Percentiles rank a stretch among this genome's conserved stretches.
Conservation (phyloP, 2,329 filamentous ascomycete species). For the Pseudopithomyces maydicus region DNA sequence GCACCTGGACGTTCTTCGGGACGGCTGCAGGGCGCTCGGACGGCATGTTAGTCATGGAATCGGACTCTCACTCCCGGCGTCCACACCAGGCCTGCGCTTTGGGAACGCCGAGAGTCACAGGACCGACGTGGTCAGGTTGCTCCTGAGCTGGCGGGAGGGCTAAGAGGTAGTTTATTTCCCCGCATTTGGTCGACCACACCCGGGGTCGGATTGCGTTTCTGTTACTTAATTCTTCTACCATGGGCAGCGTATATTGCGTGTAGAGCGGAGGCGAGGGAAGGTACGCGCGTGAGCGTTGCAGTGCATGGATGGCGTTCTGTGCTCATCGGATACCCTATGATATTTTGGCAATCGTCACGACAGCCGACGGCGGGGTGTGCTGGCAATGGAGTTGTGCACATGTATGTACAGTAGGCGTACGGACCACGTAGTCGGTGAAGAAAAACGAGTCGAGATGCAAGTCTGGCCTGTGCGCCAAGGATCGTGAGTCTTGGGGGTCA, state of each 20-base stretch:
- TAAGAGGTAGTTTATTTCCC: constrained; percentile 41
- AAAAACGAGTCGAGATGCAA: constrained; percentile 5
- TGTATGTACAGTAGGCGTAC: not conserved
- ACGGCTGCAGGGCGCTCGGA: constrained; percentile 37
- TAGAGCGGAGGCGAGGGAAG: constrained; percentile 11
- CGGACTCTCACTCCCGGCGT: constrained; percentile 27
- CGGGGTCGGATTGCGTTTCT: constrained; percentile 33
- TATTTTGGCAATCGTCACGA: constrained; percentile 21
- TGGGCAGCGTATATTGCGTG: constrained; percentile 19
- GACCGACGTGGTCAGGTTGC: constrained; percentile 28
- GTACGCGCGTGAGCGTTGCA: constrained; percentile 21
- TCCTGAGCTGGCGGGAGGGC: constrained; percentile 31
- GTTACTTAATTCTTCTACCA: constrained; percentile 36
- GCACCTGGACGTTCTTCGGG: constrained; percentile 18
- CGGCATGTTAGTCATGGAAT: constrained; percentile 43
- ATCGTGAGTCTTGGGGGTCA: constrained; percentile 13
- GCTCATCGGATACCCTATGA: constrained; percentile 40
- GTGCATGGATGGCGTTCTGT: constrained; percentile 42
- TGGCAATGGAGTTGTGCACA: constrained; percentile 7
- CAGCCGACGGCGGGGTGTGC: not conserved
- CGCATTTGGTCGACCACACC: constrained; percentile 33
- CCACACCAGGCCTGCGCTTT: constrained; percentile 29
- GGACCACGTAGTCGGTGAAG: constrained; percentile 13
- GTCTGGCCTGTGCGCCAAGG: constrained; percentile 11
- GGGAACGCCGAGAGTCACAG: constrained; percentile 15